Percentiles rank a stretch among this genome's conserved stretches.
phyloP scores from a whole-genome alignment of 1,284 basidiomycete species.

The Rhodotorula mucilaginosa region DNA sequence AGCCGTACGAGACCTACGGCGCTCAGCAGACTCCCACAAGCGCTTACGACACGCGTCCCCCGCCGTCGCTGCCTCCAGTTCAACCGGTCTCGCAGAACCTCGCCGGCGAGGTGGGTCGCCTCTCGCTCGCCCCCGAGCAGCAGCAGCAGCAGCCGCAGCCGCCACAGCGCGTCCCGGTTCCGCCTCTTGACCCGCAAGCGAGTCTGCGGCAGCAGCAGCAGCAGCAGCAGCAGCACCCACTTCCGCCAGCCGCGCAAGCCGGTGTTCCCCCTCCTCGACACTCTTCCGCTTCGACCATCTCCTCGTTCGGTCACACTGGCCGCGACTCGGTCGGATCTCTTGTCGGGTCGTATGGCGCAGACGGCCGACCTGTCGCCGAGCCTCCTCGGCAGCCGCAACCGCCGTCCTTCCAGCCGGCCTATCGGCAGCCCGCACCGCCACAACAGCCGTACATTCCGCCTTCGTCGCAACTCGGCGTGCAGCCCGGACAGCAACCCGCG shows the following conservation, averaged over 20 bases:
- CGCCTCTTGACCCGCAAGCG: conserved; percentile 13
- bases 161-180: conserved; percentile 24
- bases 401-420: conserved; percentile 28
- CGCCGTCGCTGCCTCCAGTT: conserved; percentile 1
- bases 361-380: conserved; percentile 1
- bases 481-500: neutral
- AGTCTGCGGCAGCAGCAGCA: conserved; percentile 11
- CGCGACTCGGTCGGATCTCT: conserved; percentile 32
- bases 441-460: conserved; percentile 20
- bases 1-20: conserved; percentile 28
- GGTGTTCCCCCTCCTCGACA: conserved; percentile 19
- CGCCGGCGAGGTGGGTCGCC: conserved; percentile 27
- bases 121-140: conserved; percentile 17
- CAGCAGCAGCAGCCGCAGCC: conserved; percentile 14
- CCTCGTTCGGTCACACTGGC: conserved; percentile 28
- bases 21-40: conserved; percentile 9
- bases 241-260: conserved; percentile 1
- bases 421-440: conserved; percentile 13
- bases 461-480: conserved; percentile 13
- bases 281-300: conserved; percentile 29
- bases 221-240: conserved; percentile 12
- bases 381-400: conserved; percentile 9
- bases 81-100: conserved; percentile 15
- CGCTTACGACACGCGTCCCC: conserved; percentile 19
- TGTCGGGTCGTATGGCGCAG: conserved; percentile 19